These are phyloP conservation scores for Diaporthe sp. DNA, from an alignment of 2,329 filamentous ascomycete genomes.

Conservation along the genomic window DNA sequence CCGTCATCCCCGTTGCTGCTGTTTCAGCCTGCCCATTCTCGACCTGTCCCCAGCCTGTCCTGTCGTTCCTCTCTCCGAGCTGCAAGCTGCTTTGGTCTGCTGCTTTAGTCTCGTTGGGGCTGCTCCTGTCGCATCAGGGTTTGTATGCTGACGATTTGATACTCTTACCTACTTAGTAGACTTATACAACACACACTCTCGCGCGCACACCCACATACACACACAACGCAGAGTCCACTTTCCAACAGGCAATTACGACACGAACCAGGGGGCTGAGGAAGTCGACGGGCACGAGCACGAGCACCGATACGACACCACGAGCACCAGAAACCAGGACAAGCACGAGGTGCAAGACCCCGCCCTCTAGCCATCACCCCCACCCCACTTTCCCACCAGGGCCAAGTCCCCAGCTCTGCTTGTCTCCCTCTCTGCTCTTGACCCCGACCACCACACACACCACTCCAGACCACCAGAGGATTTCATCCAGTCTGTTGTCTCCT, in stretches of 20 bases:
- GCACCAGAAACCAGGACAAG: conserved; percentile 11
- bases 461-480: conserved; percentile 1
- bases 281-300: conserved; percentile 13
- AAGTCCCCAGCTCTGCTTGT: conserved; percentile 26
- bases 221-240: not conserved
- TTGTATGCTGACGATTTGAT: conserved; percentile 11
- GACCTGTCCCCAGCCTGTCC: conserved; percentile 11
- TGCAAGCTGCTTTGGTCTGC: conserved; percentile 6
- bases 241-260: not conserved
- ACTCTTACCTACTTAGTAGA: not conserved
- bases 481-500: conserved; percentile 23
- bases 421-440: conserved; percentile 24
- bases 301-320: conserved; percentile 6
- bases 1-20: conserved; percentile 25
- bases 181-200: not conserved
- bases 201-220: not conserved
- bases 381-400: conserved; percentile 34
- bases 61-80: not conserved
- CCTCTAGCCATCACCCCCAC: conserved; percentile 30
- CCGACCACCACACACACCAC: conserved; percentile 5
- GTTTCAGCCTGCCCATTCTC: conserved; percentile 23
- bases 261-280: conserved; percentile 14
- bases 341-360: conserved; percentile 27
- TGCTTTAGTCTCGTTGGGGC: conserved; percentile 2
- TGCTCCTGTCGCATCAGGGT: conserved; percentile 9